These are phyloP conservation scores for Nakazawaea molendinolei DNA, from an alignment of 805 yeast species.

Conservation along the genomic window DNA sequence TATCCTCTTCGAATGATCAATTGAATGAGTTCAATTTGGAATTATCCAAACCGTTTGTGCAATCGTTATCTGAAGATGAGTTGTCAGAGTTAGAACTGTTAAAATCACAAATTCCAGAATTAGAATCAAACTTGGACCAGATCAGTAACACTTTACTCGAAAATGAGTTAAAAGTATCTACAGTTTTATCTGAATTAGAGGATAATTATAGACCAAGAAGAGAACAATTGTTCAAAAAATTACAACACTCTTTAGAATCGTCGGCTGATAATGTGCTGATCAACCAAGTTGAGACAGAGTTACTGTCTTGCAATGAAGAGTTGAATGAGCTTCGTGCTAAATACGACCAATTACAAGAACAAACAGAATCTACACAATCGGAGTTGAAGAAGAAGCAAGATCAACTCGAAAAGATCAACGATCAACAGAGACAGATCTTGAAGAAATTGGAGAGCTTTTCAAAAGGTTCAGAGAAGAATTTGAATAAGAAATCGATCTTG, in stretches of 20 bases:
- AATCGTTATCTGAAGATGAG: slow-evolving; percentile 46
- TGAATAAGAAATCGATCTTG: slow-evolving; percentile 57
- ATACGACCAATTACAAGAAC: slow-evolving; percentile 21
- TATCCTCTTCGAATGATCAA: slow-evolving; percentile 32
- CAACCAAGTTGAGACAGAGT: slow-evolving; percentile 14
- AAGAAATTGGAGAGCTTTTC: slow-evolving; percentile 54
- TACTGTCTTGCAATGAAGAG: slow-evolving; percentile 15
- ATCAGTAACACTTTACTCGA: slow-evolving; percentile 33
- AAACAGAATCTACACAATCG: slow-evolving; percentile 23
- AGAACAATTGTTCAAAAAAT: slow-evolving; percentile 27
- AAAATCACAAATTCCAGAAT: slow-evolving; percentile 26
- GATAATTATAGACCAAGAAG: slow-evolving; percentile 51
- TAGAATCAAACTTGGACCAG: slow-evolving; percentile 34
- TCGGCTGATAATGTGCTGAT: slow-evolving; percentile 7
- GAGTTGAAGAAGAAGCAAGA: slow-evolving; percentile 29
- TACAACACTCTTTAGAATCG: slow-evolving; percentile 16
- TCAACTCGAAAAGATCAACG: slow-evolving; percentile 43
- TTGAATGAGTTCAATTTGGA: slow-evolving; percentile 42
- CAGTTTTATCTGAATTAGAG: slow-evolving; percentile 48
- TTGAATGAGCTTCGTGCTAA: slow-evolving; percentile 23
- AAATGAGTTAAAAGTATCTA: slow-evolving; percentile 40
- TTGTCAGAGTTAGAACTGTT: slow-evolving; percentile 30
- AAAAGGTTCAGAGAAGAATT: slow-evolving; percentile 55
- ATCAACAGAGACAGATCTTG: slow-evolving; percentile 47
- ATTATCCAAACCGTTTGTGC: slow-evolving; percentile 43